Evolutionary conservation across 495 filamentous ascomycete species (phyloP).

Genomic region (Venustampulla echinocandica): DNA sequence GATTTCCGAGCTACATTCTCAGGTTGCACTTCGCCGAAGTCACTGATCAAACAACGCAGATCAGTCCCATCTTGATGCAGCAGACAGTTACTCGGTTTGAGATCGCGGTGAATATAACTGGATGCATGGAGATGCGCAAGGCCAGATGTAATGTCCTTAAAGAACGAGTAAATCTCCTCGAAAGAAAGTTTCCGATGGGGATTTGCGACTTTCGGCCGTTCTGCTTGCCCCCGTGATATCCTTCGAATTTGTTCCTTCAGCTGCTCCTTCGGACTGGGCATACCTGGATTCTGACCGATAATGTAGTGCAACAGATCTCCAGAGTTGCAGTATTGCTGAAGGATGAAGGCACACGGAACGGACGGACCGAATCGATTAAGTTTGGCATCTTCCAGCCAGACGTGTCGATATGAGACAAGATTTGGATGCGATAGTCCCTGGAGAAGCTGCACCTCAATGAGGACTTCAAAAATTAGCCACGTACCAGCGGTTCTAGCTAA

Average conservation of each 20-base stretch:
- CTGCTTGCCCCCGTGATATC: slow-evolving; percentile 41
- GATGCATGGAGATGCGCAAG: slow-evolving; percentile 85
- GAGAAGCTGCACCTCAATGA: slow-evolving; percentile 85
- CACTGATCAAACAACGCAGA: slow-evolving; percentile 77
- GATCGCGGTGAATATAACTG: slow-evolving; percentile 90
- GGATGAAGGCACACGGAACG: slow-evolving; percentile 90
- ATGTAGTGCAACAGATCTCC: slow-evolving; percentile 89
- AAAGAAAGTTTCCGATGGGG: slow-evolving; percentile 62
- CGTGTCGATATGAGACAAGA: slow-evolving; percentile 92
- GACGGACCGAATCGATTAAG: slow-evolving; percentile 79
- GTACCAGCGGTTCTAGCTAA: background rate
- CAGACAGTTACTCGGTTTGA: slow-evolving; percentile 96
- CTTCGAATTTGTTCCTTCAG: slow-evolving; percentile 80
- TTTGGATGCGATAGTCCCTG: slow-evolving; percentile 89
- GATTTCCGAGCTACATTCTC: slow-evolving; percentile 72
- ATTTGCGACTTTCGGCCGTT: slow-evolving; percentile 34
- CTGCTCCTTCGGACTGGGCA: slow-evolving; percentile 58
- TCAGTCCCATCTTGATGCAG: slow-evolving; percentile 56
- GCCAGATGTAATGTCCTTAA: slow-evolving; percentile 89
- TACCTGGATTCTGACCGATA: slow-evolving; percentile 48
- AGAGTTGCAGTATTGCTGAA: slow-evolving; percentile 93
- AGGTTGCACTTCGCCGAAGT: slow-evolving; percentile 91
- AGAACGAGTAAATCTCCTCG: slow-evolving; percentile 93
- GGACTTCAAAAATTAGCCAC: slow-evolving; percentile 32
- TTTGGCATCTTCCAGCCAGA: slow-evolving; percentile 89